These are phyloP conservation scores for Microbotryum lychnidis-dioicae DNA, from an alignment of 1,284 basidiomycete species.

Conservation along the genomic window DNA sequence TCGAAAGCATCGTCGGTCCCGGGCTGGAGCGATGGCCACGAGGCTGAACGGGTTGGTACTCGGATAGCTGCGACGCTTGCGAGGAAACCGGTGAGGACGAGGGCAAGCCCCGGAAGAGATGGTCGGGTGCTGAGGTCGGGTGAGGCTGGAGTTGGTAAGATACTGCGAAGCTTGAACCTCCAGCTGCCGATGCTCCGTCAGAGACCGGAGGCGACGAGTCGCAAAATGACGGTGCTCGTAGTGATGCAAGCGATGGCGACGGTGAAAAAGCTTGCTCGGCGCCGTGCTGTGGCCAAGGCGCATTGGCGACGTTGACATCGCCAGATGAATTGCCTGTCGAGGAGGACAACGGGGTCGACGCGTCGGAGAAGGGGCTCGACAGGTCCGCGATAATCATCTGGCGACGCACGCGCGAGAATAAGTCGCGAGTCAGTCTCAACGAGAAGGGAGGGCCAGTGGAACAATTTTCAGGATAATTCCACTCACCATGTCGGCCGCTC, in stretches of 20 bases:
- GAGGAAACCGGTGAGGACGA: constrained; percentile 21
- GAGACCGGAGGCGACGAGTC: constrained; percentile 26
- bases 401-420: not conserved
- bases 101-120: constrained; percentile 17
- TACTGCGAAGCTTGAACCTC: not conserved
- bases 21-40: constrained; percentile 18
- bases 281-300: constrained; percentile 10
- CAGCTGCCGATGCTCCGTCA: constrained; percentile 11
- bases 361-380: not conserved
- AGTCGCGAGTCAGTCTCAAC: not conserved
- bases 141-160: constrained; percentile 2
- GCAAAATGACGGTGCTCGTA: constrained; percentile 30
- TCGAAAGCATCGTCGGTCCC: constrained; percentile 5
- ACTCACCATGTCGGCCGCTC: constrained; percentile 14
- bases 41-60: constrained; percentile 9
- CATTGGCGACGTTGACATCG: constrained; percentile 13
- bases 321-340: constrained; percentile 7
- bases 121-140: constrained; percentile 27
- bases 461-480: no score
- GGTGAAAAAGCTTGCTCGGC: constrained; percentile 18
- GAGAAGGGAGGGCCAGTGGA: no score
- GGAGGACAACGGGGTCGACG: constrained; percentile 8
- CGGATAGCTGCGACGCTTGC: constrained; percentile 13
- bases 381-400: constrained; percentile 7
- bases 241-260: constrained; percentile 19